phyloP scores from a whole-genome alignment of 352 stramenopile species.

The Paralagenidium karlingii region DNA sequence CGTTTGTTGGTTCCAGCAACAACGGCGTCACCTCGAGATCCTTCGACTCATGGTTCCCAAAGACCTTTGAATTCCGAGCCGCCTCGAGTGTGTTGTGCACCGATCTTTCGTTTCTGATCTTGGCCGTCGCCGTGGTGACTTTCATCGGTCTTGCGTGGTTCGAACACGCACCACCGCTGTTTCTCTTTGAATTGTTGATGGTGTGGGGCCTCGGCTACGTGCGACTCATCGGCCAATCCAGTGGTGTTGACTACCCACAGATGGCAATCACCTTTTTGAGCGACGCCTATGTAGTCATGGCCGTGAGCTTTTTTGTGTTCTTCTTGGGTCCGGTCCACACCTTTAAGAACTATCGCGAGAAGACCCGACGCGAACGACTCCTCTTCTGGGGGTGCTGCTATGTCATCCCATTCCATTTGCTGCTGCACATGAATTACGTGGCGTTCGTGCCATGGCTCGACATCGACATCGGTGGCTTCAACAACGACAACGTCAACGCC shows the following conservation, averaged over 20 bases:
- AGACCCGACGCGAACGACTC: slow-evolving; percentile 15
- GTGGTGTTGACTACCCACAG: slow-evolving; percentile 36
- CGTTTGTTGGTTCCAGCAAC: slow-evolving; percentile 26
- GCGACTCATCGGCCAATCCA: slow-evolving; percentile 39
- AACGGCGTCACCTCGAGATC: slow-evolving; percentile 33
- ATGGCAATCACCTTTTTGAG: slow-evolving; percentile 36
- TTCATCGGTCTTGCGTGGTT: slow-evolving; percentile 36
- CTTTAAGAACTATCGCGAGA: slow-evolving; percentile 24
- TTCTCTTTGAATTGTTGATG: slow-evolving; percentile 43
- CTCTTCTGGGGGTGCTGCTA: slow-evolving; percentile 52
- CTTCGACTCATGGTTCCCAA: slow-evolving; percentile 70
- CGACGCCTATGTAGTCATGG: slow-evolving; percentile 53
- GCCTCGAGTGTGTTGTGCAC: slow-evolving; percentile 36
- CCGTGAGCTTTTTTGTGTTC: slow-evolving; percentile 28
- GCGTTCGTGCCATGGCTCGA: slow-evolving; percentile 64
- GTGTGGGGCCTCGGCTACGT: slow-evolving; percentile 68
- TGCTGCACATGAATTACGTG: slow-evolving; percentile 70
- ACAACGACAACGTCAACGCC: slow-evolving; percentile 20
- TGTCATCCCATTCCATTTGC: slow-evolving; percentile 45
- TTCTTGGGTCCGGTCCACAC: slow-evolving; percentile 22
- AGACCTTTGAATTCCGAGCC: slow-evolving; percentile 62
- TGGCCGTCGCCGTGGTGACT: slow-evolving; percentile 19
- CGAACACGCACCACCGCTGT: slow-evolving; percentile 15
- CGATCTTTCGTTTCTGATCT: slow-evolving; percentile 65
- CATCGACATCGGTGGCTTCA: slow-evolving; percentile 50